phyloP scores from a whole-genome alignment of 2,329 filamentous ascomycete genomes.

The Exophiala alcalophila region DNA sequence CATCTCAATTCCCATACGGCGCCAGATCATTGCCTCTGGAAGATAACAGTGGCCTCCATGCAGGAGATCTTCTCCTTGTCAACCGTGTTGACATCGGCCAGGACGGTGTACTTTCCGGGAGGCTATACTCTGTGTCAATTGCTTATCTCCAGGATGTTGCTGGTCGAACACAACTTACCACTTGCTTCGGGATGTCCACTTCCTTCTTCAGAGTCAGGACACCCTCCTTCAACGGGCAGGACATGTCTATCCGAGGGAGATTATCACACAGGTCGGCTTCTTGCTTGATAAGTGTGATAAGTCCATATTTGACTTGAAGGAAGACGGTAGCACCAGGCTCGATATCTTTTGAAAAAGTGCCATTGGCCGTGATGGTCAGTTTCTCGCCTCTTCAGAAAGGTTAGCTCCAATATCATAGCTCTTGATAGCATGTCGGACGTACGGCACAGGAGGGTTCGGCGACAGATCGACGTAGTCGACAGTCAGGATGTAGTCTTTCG shows the following conservation, averaged over 20 bases:
- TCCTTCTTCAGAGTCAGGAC: conserved; percentile 70
- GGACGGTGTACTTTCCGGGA: conserved; percentile 84
- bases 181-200: conserved; percentile 79
- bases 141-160: background rate
- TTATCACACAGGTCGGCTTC: conserved; percentile 84
- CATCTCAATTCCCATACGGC: background rate
- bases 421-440: conserved; percentile 41
- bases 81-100: conserved; percentile 76
- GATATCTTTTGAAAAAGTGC: conserved; percentile 69
- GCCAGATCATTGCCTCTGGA: conserved; percentile 12
- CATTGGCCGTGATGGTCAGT: conserved; percentile 74
- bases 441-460: conserved; percentile 87
- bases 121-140: conserved; percentile 11
- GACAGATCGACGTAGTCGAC: conserved; percentile 76
- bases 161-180: conserved; percentile 38
- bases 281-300: conserved; percentile 83
- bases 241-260: conserved; percentile 63
- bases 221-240: conserved; percentile 84
- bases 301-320: conserved; percentile 85
- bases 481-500: conserved; percentile 65
- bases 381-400: conserved; percentile 62
- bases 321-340: conserved; percentile 76
- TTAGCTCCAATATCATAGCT: conserved; percentile 2
- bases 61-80: conserved; percentile 79
- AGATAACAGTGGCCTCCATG: conserved; percentile 59